Evolutionary conservation across 2,329 filamentous ascomycete species (phyloP), one percentile per base, ranked within the genome.

Genomic region (Penicillium crustosum): DNA sequence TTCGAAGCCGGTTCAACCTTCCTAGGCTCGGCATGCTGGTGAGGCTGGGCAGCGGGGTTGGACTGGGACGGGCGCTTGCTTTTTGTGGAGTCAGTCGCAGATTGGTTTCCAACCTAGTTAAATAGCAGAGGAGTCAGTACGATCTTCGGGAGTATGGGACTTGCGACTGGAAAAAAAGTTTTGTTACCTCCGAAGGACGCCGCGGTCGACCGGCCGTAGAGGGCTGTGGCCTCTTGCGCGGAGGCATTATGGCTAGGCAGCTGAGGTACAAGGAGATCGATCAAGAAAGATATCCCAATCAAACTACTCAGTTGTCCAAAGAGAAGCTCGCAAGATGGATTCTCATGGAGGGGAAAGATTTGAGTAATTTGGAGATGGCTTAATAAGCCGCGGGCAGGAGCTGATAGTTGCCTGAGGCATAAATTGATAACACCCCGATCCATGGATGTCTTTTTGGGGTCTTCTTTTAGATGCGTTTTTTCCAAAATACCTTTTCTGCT

Each of bases 151-250:
- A 21, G 38, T 49, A 21, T 41, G 25, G 25, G 35, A 23, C 19
- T 41, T 36, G 50, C 44, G 48, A 57, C 63, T 58, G 56, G 57
- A 58, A 67, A 66, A 70, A 66, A 64, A 64, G 65, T 65, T 68
- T 66, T 62, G 65, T 64, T 69, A 74, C 73, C 66, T 74, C 68
- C 59, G 69, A 65, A 54, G 66, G 62, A 48, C 68, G 63, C 60
- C 68, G 67, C 56, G 61, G 58, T 45, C 62, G 56, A 41, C 65
- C 63, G 39, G 67, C 66, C 53, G 68, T 66, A 55, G 71, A 59
- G 58, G 70, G 62, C 63, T 72, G 70, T 47, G 69, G 66, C 67
- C 69, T 73, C 65, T 66, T 73, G 60, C 72, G 72, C 58, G 74
- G 74, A 60, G 74, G 72, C 74, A 77, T 76, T 54, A 55, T 62